Evolutionary conservation across 2,329 filamentous ascomycete genomes (phyloP), one percentile per base, ranked within the genome.

Genomic region (Sarocladiaceae sp.): DNA sequence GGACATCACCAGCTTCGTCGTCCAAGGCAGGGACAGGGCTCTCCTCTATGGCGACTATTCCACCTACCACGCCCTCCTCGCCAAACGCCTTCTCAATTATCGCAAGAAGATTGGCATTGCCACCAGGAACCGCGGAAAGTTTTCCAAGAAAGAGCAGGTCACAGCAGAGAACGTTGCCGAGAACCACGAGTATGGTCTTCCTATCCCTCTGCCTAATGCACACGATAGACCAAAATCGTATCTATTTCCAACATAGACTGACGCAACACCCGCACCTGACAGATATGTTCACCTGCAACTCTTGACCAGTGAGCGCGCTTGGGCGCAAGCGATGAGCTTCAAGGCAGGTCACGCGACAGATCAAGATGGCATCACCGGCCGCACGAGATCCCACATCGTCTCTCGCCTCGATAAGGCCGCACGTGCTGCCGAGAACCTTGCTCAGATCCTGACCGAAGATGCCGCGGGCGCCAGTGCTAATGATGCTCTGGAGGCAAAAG

Each of bases 271-370:
- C 4, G 37, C 24, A 3, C 21, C 20, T 29, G 54, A 7, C 15
- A 94, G 88, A 64, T 87, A 82, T 65, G 78, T 83, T 40, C 75
- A 85, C 53, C 73, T 96, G n/a, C 73, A 91, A 24, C 74, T 98
- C 46, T 80, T 96, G 57, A 86, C 82, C 31, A 82, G 90, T 48
- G 93, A 98, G 69, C 80, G 93, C 51, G 88, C 90, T 43, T 97
- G 89, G 88, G 91, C 93, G 29, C 84, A 95, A 63, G 91, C 90
- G 47, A 94, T 97, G 89, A 82, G 85, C 60, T 88, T 96, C 76
- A 96, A 95, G 66, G 78, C 88, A 3, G 72, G 80, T 16, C 88
- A 94, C 60, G 79, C 86, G 31, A 77, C 85, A 54, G 88, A 93
- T 55, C 81, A 83, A 48, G 86, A 88, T 62, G 83, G 82, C 40